Evolutionary conservation across 352 stramenopile genomes (phyloP).

Genomic region (Pythium vanterpoolii): DNA sequence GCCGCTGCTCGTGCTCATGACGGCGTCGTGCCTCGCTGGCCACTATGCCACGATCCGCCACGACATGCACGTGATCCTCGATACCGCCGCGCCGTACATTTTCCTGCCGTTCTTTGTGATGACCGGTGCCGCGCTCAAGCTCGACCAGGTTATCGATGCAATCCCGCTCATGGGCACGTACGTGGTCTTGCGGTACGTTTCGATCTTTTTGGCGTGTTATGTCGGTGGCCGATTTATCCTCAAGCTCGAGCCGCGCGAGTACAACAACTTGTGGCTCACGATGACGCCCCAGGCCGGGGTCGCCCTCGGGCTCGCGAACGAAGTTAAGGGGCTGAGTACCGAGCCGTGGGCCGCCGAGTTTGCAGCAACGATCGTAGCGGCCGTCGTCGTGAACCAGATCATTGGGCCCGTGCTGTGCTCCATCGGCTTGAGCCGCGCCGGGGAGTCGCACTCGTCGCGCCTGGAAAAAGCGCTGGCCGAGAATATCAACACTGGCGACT

Average conservation of each 20-base stretch:
- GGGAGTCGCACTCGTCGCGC: constrained; percentile 31
- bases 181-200: constrained; percentile 48
- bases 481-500: background rate
- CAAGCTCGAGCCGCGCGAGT: constrained; percentile 51
- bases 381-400: constrained; percentile 73
- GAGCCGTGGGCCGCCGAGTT: constrained; percentile 60
- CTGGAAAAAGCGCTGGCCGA: constrained; percentile 4
- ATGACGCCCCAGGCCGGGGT: constrained; percentile 75
- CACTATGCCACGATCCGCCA: constrained; percentile 61
- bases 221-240: constrained; percentile 55
- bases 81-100: constrained; percentile 63
- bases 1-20: constrained; percentile 64
- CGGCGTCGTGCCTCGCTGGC: constrained; percentile 55
- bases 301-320: constrained; percentile 52
- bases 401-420: constrained; percentile 62
- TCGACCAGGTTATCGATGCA: constrained; percentile 54
- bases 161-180: constrained; percentile 70
- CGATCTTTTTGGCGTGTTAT: constrained; percentile 66
- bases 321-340: constrained; percentile 44
- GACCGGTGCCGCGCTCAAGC: constrained; percentile 63
- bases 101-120: constrained; percentile 81
- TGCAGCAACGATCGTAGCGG: constrained; percentile 57
- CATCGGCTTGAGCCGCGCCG: constrained; percentile 45
- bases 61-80: constrained; percentile 77
- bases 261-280: constrained; percentile 75